phyloP scores from a whole-genome alignment of 257 asterid species.

The Verbena officinalis region DNA sequence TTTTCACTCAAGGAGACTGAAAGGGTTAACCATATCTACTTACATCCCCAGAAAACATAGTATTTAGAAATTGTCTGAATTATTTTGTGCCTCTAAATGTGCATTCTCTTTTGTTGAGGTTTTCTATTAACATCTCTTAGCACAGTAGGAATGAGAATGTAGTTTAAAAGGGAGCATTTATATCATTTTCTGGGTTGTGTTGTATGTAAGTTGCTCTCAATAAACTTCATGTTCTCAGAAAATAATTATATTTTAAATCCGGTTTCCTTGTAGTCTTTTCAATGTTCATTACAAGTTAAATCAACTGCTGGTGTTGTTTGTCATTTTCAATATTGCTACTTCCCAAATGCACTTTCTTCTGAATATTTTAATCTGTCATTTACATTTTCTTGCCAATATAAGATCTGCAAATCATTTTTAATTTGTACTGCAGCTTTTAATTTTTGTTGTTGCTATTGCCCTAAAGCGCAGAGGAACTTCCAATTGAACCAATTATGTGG shows the following conservation, averaged over 20 bases:
- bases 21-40: slow-evolving; percentile 2
- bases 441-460: slow-evolving; percentile 24
- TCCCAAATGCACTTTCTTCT: not conserved
- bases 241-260: slow-evolving; percentile 9
- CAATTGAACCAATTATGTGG: slow-evolving; percentile 52
- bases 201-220: slow-evolving; percentile 3
- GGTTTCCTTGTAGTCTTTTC: not conserved
- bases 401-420: not conserved
- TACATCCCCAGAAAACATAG: too few relatives aligned
- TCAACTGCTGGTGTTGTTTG: slow-evolving; percentile 1
- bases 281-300: too few relatives aligned
- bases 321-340: not conserved
- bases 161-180: not conserved
- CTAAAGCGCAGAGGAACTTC: slow-evolving; percentile 55
- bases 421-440: not conserved
- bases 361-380: not conserved
- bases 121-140: not conserved
- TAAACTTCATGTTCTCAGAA: slow-evolving; percentile 10
- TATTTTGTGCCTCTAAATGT: not conserved
- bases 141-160: not conserved
- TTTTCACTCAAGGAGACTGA: not conserved
- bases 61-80: not conserved
- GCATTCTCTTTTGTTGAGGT: not conserved
- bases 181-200: not conserved
- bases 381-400: not conserved